phyloP scores from a whole-genome alignment of 2,329 filamentous ascomycete genomes.

The Neonectria coccinea region DNA sequence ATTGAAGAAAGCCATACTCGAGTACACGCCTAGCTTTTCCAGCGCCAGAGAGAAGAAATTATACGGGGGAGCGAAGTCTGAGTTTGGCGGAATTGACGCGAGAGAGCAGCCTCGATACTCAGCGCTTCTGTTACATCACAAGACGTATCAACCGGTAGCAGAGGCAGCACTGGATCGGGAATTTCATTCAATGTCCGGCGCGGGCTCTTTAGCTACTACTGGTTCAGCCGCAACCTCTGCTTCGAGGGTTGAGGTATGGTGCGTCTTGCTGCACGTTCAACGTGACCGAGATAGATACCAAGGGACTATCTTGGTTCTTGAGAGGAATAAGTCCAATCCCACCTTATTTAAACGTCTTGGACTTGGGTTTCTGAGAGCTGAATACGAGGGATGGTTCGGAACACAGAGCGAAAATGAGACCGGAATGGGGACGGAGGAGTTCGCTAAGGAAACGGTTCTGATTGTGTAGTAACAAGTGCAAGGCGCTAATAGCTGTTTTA shows the following conservation, averaged over 20 bases:
- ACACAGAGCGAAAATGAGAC: neutral
- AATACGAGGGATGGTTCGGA: slow-evolving; percentile 11
- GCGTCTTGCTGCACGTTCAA: slow-evolving; percentile 18
- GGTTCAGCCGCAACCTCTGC: neutral
- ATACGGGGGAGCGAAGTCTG: neutral
- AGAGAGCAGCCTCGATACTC: slow-evolving; percentile 14
- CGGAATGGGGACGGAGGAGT: neutral
- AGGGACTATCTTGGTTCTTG: slow-evolving; percentile 9
- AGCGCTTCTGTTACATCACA: slow-evolving; percentile 4
- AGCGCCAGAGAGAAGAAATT: neutral
- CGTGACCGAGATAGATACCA: neutral
- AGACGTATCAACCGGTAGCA: neutral
- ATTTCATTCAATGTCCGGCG: neutral
- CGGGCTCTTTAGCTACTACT: neutral
- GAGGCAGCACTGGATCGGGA: slow-evolving; percentile 18
- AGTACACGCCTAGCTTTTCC: neutral
- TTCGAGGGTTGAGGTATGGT: neutral
- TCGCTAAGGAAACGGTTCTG: neutral
- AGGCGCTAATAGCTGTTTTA: neutral
- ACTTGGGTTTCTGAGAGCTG: slow-evolving; percentile 12
- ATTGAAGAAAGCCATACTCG: neutral
- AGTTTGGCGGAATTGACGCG: slow-evolving; percentile 7
- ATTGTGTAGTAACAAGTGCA: neutral
- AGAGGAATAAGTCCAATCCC: neutral
- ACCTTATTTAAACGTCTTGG: slow-evolving; percentile 11